phyloP scores from a whole-genome alignment of 495 filamentous ascomycete species.

The Astrothelium macrocarpum region DNA sequence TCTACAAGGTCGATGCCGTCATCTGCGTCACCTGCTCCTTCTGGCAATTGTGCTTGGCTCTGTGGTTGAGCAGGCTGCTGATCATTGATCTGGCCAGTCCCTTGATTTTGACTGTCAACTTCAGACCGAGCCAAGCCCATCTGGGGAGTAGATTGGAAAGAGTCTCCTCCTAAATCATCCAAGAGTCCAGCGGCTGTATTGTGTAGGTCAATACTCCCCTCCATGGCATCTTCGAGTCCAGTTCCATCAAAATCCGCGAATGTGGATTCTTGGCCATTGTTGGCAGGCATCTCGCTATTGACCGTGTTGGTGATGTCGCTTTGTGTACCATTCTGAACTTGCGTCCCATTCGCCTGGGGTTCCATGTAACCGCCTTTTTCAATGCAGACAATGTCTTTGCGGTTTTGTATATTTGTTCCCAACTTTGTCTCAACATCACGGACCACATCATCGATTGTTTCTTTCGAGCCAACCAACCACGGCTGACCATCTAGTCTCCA shows the following conservation, averaged over 20 bases:
- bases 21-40: not conserved
- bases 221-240: not conserved
- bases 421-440: slow-evolving; percentile 27
- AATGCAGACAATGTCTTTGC: slow-evolving; percentile 28
- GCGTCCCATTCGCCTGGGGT: slow-evolving; percentile 24
- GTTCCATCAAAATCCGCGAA: not conserved
- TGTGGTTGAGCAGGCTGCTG: not conserved
- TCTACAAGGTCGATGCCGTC: slow-evolving; percentile 6
- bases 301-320: slow-evolving; percentile 9
- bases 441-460: slow-evolving; percentile 26
- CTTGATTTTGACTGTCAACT: not conserved
- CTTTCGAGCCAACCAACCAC: slow-evolving; percentile 9
- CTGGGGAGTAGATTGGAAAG: slow-evolving; percentile 6
- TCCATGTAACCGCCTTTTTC: slow-evolving; percentile 26
- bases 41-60: not conserved
- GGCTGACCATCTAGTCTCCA: slow-evolving; percentile 10
- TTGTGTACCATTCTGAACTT: slow-evolving; percentile 10
- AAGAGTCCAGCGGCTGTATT: not conserved
- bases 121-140: not conserved
- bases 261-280: not conserved
- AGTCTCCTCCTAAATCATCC: slow-evolving; percentile 2
- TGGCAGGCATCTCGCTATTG: not conserved
- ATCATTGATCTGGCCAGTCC: not conserved
- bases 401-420: slow-evolving; percentile 22
- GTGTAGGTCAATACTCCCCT: slow-evolving; percentile 7